Evolutionary conservation across 2,329 filamentous ascomycete species (phyloP), one percentile per base, ranked within the genome.

Genomic region (Cadophora sp.): DNA sequence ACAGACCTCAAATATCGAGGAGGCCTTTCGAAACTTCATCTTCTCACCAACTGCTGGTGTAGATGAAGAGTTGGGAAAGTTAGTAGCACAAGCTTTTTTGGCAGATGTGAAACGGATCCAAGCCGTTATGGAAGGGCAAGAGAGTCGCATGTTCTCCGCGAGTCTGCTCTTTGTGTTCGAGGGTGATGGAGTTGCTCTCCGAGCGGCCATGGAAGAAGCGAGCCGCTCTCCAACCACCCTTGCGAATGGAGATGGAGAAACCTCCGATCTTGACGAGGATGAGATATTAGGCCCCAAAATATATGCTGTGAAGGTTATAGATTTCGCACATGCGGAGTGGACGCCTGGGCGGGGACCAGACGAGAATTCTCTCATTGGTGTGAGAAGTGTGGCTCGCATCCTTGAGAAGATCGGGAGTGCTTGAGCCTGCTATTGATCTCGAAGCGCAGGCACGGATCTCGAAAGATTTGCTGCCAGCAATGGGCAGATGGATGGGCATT

Each of bases 241-340:
- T 9, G 64, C 67, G 3, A 76, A 75, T 62, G 72, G 68, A 19
- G 70, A 77, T 51, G 72, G 75, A 8, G 74, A 79, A 61, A 77
- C 75, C 3, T 60, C 79, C 79, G 24, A 79, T 81, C 37, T 81
- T 0, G 77, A 79, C 83, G 83, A 82, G 1, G 85, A 88, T 0
- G 86, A 89, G 56, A 83, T 86, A 62, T 77, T 81, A 69, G 77
- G 79, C 12, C 91, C 91, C 0, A 90, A 90, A 74, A 87, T 97
- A 53, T 93, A 91, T 75, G 86, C 89, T 14, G 84, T 97, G 61
- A 96, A 95, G 77, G 85, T 99, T 71, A 99, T 99, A 74, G 96
- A 99, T 79, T 99, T 99, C 84, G 96, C 96, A 1, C 96, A 99
- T 80, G 96, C 96, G 12, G 82, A 84, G 61, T 98, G 75, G 90